Evolutionary conservation across 805 yeast species (phyloP), one percentile per base, ranked within the genome.

Genomic region (Zygosaccharomyces bisporus): DNA sequence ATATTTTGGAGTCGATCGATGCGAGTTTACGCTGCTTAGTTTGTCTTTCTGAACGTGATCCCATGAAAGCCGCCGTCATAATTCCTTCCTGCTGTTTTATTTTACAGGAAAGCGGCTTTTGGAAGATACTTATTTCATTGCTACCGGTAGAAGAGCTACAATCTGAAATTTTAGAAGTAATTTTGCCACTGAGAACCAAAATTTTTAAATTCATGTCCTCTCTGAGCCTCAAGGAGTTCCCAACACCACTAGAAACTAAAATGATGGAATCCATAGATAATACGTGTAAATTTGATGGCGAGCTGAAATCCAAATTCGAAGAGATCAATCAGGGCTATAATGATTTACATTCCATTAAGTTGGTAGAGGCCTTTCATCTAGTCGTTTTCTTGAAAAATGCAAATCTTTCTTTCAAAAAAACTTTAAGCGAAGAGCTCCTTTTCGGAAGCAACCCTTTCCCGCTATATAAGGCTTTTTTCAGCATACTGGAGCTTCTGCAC

Each of bases 371-470:
- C 2, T 69, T 76, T 63, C 81, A 79, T 54, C 63, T 81, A 39
- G 70, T 73, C 48, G 67, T 72, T 29, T 80, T 83, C 56, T 62
- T 81, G 32, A 74, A 73, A 46, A 77, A 75, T 51, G 71, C 81
- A 13, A 79, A 79, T 56, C 70, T 77, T 57, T 67, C 81, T 0
- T 83, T 83, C 64, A 79, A 76, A 49, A 82, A 81, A 61, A 64
- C 72, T 23, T 80, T 74, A 56, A 77, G 75, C 43, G 87, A 83
- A 57, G 86, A 82, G 52, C 66, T 80, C 38, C 68, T 83, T 64
- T 80, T 83, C 71, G 76, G 80, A 38, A 72, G 74, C 44, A 71
- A 70, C 43, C 63, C 67, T 23, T 66, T 79, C 56, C 83, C 86
- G 1, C 57, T 82, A 20, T 70, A 63, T 8, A 57, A 63, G 44